A percentile compares a stretch with the other conserved stretches of the same genome.
phyloP scores from a whole-genome alignment of 2,329 filamentous ascomycete genomes.

The Hortaea werneckii region DNA sequence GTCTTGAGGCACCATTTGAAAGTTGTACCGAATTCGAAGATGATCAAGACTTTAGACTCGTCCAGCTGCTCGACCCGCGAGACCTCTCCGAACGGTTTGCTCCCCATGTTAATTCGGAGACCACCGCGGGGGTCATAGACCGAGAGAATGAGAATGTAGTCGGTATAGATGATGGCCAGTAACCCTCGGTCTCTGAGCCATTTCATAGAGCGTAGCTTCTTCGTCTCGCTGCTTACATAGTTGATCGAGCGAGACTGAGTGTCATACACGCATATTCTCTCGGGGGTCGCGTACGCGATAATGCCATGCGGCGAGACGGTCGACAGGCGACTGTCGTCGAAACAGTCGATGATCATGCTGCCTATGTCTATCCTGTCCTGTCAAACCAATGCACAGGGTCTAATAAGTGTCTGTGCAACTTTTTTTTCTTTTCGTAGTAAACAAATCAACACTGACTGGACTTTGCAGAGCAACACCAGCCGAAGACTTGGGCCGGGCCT shows the following conservation, averaged over 20 bases:
- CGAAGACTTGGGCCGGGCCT: no score
- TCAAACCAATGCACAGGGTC: no score
- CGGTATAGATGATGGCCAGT: not conserved
- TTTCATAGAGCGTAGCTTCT: not conserved
- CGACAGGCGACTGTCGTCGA: not conserved
- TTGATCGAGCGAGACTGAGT: not conserved
- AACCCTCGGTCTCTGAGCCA: not conserved
- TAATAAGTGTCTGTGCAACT: no score
- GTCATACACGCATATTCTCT: not conserved
- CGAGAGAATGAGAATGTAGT: not conserved
- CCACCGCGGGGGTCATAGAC: conserved; percentile 9
- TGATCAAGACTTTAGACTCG: conserved; percentile 34
- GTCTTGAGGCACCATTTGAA: no score
- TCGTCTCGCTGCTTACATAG: not conserved
- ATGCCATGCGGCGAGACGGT: not conserved
- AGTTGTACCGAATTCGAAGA: conserved; percentile 35
- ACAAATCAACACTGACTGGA: not conserved
- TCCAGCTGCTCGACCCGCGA: conserved; percentile 35
- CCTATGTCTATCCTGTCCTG: no score
- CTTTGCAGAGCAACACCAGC: not conserved
- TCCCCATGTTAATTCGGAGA: conserved; percentile 38
- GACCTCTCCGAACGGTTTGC: conserved; percentile 38
- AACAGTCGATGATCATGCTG: no score
- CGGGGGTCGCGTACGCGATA: not conserved
- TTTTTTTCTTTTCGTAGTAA: not conserved